Conservation (phyloP, 768 basidiomycete species). For the Termitomyces sp. region DNA sequence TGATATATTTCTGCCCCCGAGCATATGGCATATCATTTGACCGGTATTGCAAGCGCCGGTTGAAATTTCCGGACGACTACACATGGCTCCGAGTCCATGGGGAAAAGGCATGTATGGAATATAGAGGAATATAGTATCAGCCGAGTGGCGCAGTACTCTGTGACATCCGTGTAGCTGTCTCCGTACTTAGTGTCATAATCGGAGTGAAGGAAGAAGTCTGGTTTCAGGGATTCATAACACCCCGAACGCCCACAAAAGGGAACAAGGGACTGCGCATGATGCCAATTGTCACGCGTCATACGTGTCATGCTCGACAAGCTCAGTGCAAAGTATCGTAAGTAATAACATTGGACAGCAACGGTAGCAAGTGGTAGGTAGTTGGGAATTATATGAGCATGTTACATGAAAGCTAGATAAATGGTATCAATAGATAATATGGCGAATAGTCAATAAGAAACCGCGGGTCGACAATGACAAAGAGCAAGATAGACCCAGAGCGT, state of each 20-base stretch:
- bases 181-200: neutral
- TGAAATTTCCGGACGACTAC: neutral
- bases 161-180: neutral
- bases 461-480: neutral
- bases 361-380: neutral
- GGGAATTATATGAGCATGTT: constrained; percentile 12
- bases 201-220: neutral
- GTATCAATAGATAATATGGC: constrained; percentile 4
- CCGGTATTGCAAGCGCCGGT: neutral
- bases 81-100: no score
- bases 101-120: no score
- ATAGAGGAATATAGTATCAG: no score
- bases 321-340: constrained; percentile 10
- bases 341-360: constrained; percentile 2
- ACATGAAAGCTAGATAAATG: constrained; percentile 16
- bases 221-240: no score
- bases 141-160: neutral
- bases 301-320: neutral
- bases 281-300: no score
- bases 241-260: neutral
- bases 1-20: constrained; percentile 8
- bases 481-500: neutral
- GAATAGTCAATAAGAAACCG: neutral
- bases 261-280: no score
- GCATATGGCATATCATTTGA: neutral